Evolutionary conservation across 805 yeast species (phyloP).

Genomic region (Lipomyces mesembrius): DNA sequence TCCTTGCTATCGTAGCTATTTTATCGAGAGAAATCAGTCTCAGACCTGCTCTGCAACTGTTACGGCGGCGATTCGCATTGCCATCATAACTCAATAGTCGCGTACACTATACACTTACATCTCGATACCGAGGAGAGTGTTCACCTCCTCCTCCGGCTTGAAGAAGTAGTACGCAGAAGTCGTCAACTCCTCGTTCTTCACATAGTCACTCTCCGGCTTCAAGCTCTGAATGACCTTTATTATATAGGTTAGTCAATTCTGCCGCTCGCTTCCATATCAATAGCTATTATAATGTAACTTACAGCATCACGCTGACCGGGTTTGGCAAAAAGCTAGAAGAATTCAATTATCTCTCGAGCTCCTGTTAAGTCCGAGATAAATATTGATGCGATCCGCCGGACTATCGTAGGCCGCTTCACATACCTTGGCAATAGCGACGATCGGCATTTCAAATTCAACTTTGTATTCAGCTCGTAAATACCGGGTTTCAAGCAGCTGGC

Average conservation of each 20-base stretch:
- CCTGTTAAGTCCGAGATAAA: too few species aligned
- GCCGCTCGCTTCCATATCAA: background rate
- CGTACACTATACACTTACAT: conserved; percentile 14
- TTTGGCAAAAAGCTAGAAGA: conserved; percentile 12
- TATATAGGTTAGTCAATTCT: background rate
- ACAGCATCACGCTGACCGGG: conserved; percentile 23
- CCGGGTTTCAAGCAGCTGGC: background rate
- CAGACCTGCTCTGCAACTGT: background rate
- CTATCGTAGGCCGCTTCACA: background rate
- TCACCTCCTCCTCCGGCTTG: conserved; percentile 11
- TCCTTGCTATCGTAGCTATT: conserved; percentile 27
- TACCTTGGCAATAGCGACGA: conserved; percentile 20
- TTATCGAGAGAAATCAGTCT: background rate
- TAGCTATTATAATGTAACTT: background rate
- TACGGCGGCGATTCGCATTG: background rate
- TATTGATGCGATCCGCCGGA: background rate
- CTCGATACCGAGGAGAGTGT: conserved; percentile 22
- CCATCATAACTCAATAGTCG: background rate
- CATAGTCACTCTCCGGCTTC: conserved; percentile 27
- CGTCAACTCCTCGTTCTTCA: conserved; percentile 19
- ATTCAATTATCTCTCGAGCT: background rate
- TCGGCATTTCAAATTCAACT: conserved; percentile 4
- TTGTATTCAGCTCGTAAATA: background rate
- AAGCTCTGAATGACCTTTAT: conserved; percentile 22
- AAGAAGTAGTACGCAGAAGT: conserved; percentile 27